A percentile compares a stretch with the other conserved stretches of the same genome.
phyloP scores from a whole-genome alignment of 306 rosid genomes.

The Mimosa pudica region DNA sequence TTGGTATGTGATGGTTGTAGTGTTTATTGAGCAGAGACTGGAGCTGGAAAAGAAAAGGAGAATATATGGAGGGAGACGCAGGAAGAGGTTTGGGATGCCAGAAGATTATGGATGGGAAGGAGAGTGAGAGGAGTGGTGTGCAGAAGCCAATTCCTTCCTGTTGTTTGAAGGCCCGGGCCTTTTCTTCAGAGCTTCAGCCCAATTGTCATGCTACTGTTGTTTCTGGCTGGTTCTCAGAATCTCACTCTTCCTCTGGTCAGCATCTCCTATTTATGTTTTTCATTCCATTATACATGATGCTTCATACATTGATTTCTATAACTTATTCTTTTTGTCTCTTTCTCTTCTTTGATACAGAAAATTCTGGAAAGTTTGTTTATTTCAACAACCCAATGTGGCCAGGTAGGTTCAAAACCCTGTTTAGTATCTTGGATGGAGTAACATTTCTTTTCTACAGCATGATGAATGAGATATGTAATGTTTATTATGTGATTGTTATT shows the following conservation, averaged over 20 bases:
- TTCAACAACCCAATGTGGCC: slow-evolving; percentile 99
- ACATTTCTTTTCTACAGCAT: background rate
- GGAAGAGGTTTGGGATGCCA: slow-evolving; percentile 99
- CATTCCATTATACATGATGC: background rate
- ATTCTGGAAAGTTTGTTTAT: slow-evolving; percentile 50
- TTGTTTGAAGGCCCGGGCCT: slow-evolving; percentile 86
- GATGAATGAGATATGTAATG: background rate
- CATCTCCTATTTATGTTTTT: slow-evolving; percentile 39
- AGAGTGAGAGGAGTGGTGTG: slow-evolving; percentile 58
- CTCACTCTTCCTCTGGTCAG: slow-evolving; percentile 78
- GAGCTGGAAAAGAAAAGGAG: slow-evolving; percentile 77
- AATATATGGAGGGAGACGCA: slow-evolving; percentile 81
- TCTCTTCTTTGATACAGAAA: slow-evolving; percentile 49
- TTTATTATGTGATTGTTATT: background rate
- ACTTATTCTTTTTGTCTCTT: slow-evolving; percentile 15
- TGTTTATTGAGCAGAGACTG: slow-evolving; percentile 62
- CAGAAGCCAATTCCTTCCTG: slow-evolving; percentile 80
- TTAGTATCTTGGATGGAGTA: background rate
- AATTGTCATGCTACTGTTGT: slow-evolving; percentile 92
- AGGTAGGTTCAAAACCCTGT: slow-evolving; percentile 47
- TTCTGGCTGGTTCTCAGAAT: slow-evolving; percentile 98
- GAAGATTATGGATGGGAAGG: slow-evolving; percentile 99
- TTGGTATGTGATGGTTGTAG: background rate
- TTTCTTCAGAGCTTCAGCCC: slow-evolving; percentile 72
- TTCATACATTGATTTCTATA: background rate